These are phyloP conservation scores for Zoysia pacifica DNA, from an alignment of 176 grass and related monocot species.

Conservation along the genomic window DNA sequence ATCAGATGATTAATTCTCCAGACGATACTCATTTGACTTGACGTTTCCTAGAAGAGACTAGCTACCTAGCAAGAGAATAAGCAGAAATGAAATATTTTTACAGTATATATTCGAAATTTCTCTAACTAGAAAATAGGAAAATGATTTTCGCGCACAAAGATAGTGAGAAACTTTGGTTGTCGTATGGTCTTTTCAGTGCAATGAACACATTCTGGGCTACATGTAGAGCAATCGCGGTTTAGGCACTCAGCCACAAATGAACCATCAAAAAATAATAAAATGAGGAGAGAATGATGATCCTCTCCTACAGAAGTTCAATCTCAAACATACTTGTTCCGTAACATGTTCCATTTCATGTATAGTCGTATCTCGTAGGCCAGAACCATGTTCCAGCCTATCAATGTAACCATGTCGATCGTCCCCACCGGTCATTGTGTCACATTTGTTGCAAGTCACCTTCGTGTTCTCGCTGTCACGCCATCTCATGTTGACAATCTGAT, in stretches of 20 bases:
- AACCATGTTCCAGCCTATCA: constrained; percentile 54
- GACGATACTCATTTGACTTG: neutral
- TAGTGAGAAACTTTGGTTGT: neutral
- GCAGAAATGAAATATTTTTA: neutral
- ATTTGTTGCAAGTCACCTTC: constrained; percentile 31
- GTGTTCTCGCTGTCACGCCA: constrained; percentile 22
- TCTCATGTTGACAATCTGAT: constrained; percentile 38
- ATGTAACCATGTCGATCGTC: constrained; percentile 20
- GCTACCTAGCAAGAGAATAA: neutral
- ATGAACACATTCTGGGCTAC: constrained; percentile 44
- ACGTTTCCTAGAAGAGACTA: neutral
- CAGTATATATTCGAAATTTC: constrained; percentile 1
- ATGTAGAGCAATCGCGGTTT: constrained; percentile 10
- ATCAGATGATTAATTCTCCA: neutral
- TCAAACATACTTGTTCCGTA: constrained; percentile 33
- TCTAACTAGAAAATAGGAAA: neutral
- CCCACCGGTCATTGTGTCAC: constrained; percentile 30
- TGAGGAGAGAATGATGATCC: constrained; percentile 5
- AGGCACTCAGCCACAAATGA: constrained; percentile 10
- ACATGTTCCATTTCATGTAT: constrained; percentile 41
- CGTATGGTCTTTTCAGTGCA: constrained; percentile 38
- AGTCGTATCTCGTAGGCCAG: constrained; percentile 41
- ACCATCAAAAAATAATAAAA: constrained; percentile 26
- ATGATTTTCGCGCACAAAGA: neutral
- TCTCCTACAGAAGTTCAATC: constrained; percentile 41